Conservation (phyloP, 177 flowering plant genomes). For the Vitis hybrid region DNA sequence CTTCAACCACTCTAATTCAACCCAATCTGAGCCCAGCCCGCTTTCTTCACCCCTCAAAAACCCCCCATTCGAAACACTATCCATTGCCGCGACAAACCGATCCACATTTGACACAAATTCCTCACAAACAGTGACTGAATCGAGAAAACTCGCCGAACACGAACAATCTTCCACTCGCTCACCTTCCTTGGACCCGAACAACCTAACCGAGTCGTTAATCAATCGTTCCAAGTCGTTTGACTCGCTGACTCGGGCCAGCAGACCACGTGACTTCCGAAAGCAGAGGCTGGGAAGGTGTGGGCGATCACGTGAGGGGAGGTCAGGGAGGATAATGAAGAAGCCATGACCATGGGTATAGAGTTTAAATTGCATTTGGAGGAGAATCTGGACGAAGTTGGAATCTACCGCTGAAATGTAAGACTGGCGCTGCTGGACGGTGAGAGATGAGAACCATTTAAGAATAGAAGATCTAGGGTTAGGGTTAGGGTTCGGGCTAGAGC, state of each 20-base stretch:
- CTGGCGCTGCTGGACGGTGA: slow-evolving; percentile 66
- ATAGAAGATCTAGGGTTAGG: slow-evolving; percentile 53
- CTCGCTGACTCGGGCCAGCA: slow-evolving; percentile 49
- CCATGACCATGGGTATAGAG: slow-evolving; percentile 46
- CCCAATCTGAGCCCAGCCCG: slow-evolving; percentile 61
- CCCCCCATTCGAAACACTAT: slow-evolving; percentile 55
- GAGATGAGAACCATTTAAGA: slow-evolving; percentile 85
- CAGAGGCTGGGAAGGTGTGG: slow-evolving; percentile 56
- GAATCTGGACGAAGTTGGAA: slow-evolving; percentile 42
- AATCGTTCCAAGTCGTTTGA: slow-evolving; percentile 32
- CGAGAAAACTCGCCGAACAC: slow-evolving; percentile 32
- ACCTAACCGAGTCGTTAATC: slow-evolving; percentile 39
- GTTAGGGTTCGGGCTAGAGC: slow-evolving; percentile 23
- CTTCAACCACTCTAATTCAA: slow-evolving; percentile 82
- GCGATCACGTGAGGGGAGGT: slow-evolving; percentile 47
- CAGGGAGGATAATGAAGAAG: slow-evolving; percentile 72
- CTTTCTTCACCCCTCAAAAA: slow-evolving; percentile 72
- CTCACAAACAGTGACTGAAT: slow-evolving; percentile 61
- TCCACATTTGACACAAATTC: slow-evolving; percentile 64
- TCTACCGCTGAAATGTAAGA: slow-evolving; percentile 69
- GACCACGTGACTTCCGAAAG: slow-evolving; percentile 60
- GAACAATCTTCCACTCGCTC: slow-evolving; percentile 36
- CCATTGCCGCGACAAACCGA: slow-evolving; percentile 67
- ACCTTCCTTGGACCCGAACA: slow-evolving; percentile 64
- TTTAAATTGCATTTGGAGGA: slow-evolving; percentile 60